Percentiles rank a stretch among this genome's conserved stretches.
phyloP scores from a whole-genome alignment of 768 basidiomycete species.

The Brasilioporus rufonigricans region DNA sequence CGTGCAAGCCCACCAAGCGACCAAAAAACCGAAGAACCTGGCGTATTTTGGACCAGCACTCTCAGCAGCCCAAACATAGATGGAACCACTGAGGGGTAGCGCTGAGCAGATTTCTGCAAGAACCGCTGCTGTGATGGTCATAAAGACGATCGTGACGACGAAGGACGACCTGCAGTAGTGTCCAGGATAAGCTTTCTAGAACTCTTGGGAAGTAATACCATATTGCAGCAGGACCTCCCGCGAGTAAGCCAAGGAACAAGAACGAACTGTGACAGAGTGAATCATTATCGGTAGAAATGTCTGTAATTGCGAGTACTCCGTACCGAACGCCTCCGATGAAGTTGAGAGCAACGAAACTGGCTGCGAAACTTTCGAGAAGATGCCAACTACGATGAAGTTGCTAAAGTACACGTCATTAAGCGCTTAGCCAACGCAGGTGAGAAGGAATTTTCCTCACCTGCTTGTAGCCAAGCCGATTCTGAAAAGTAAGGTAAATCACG shows the following conservation, averaged over 20 bases:
- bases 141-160: slow-evolving; percentile 77
- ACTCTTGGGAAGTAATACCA: slow-evolving; percentile 44
- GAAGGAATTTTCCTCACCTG: slow-evolving; percentile 44
- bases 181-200: slow-evolving; percentile 11
- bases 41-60: slow-evolving; percentile 87
- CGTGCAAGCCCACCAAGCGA: slow-evolving; percentile 91
- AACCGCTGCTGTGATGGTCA: slow-evolving; percentile 84
- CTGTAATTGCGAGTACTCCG: slow-evolving; percentile 1
- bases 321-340: slow-evolving; percentile 88
- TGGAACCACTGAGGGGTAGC: slow-evolving; percentile 82
- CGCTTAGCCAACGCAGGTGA: neutral
- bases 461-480: slow-evolving; percentile 80
- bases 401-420: slow-evolving; percentile 36
- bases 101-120: slow-evolving; percentile 92
- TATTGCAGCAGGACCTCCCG: slow-evolving; percentile 85
- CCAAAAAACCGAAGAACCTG: slow-evolving; percentile 83
- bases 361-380: slow-evolving; percentile 80
- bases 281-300: slow-evolving; percentile 1
- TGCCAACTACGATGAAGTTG: slow-evolving; percentile 87
- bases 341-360: slow-evolving; percentile 86
- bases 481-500: slow-evolving; percentile 24
- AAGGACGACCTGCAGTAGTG: slow-evolving; percentile 71
- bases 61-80: slow-evolving; percentile 94
- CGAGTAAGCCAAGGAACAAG: slow-evolving; percentile 77
- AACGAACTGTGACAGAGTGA: slow-evolving; percentile 51